These are phyloP conservation scores for Schoenoplectus triqueter DNA, from an alignment of 202 grass and related monocot genomes.

Conservation along the genomic window DNA sequence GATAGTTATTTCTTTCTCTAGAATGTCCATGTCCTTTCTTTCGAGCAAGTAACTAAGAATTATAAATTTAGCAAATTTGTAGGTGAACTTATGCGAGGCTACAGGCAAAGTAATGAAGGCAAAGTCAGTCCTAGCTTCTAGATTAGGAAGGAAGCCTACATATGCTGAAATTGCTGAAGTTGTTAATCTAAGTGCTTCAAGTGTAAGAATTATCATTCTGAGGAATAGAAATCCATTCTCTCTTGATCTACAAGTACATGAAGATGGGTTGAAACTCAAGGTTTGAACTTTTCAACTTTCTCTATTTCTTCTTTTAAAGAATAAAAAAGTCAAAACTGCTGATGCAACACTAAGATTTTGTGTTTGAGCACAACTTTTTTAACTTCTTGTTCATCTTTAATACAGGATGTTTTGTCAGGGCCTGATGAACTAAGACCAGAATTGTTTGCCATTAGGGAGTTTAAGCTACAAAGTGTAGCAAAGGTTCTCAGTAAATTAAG, in stretches of 20 bases:
- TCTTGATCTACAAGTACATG: constrained; percentile 28
- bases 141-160: constrained; percentile 42
- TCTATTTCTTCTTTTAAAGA: neutral
- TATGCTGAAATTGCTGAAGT: constrained; percentile 48
- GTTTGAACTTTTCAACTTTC: constrained; percentile 28
- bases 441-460: constrained; percentile 24
- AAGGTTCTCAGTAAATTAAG: constrained; percentile 40
- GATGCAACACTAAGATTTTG: neutral
- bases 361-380: neutral
- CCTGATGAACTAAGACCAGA: constrained; percentile 36
- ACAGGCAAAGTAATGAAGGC: constrained; percentile 42
- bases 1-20: neutral
- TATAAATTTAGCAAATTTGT: constrained; percentile 42
- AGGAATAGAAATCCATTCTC: constrained; percentile 40
- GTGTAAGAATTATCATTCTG: constrained; percentile 39
- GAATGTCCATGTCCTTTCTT: neutral
- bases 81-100: constrained; percentile 50
- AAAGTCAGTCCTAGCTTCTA: constrained; percentile 18
- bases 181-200: constrained; percentile 26
- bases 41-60: constrained; percentile 36
- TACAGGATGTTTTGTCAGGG: constrained; percentile 43
- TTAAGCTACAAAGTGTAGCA: constrained; percentile 32
- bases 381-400: neutral
- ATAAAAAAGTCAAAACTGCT: neutral
- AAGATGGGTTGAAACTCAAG: constrained; percentile 26